A percentile compares a stretch with the other conserved stretches of the same genome.
Conservation (phyloP, 352 stramenopile genomes). For the Phytophthora crassamura region DNA sequence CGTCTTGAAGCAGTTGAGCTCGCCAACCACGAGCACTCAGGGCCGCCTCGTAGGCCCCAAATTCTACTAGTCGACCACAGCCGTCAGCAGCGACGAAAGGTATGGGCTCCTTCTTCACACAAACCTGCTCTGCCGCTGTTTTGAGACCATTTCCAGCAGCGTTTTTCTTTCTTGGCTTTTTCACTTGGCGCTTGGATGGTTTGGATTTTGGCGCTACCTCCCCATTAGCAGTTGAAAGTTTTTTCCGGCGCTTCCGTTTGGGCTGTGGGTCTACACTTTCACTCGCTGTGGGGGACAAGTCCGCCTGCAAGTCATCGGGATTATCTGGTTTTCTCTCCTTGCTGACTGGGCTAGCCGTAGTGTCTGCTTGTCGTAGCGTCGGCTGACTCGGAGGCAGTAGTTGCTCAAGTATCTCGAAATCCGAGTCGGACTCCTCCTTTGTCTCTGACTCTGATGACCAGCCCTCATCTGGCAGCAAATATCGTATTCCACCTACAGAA, state of each 20-base stretch:
- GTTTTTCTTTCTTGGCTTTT: slow-evolving; percentile 6
- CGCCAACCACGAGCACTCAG: slow-evolving; percentile 28
- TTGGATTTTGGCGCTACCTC: background rate
- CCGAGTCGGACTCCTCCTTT: slow-evolving; percentile 4
- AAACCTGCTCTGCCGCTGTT: background rate
- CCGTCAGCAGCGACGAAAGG: slow-evolving; percentile 23
- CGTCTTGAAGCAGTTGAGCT: slow-evolving; percentile 29
- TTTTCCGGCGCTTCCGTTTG: slow-evolving; percentile 27
- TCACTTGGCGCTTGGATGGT: slow-evolving; percentile 5
- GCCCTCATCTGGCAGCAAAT: slow-evolving; percentile 21
- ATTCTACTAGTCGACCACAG: slow-evolving; percentile 15
- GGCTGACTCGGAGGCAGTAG: background rate
- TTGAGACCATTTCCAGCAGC: background rate
- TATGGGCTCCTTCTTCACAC: slow-evolving; percentile 14
- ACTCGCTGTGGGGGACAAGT: background rate
- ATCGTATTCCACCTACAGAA: slow-evolving; percentile 18
- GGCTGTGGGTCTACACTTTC: background rate
- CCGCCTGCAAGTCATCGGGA: background rate
- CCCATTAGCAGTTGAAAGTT: slow-evolving; percentile 10
- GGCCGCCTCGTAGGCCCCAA: slow-evolving; percentile 29
- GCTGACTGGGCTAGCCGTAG: background rate
- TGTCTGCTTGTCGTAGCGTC: background rate
- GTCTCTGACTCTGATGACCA: slow-evolving; percentile 21
- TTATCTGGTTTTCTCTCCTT: too few relatives aligned
- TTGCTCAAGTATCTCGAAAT: slow-evolving; percentile 11